These are phyloP conservation scores for Pythium insidiosum DNA, from an alignment of 352 stramenopile genomes.

Conservation along the genomic window DNA sequence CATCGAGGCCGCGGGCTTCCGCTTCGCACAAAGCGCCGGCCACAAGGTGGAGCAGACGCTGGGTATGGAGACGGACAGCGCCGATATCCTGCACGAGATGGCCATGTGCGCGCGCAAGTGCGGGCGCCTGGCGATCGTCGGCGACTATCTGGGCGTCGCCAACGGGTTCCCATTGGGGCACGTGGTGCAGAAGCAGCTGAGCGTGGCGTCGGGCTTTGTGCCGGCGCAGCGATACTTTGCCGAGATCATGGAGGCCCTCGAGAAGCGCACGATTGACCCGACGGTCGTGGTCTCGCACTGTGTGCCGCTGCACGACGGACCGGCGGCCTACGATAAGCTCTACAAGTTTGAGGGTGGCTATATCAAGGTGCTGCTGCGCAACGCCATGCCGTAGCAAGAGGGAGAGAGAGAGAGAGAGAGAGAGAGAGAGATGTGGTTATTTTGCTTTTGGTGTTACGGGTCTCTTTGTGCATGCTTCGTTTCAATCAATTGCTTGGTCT, in stretches of 20 bases:
- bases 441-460: too few relatives aligned
- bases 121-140: conserved; percentile 21
- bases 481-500: too few relatives aligned
- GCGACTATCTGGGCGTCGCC: conserved; percentile 21
- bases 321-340: conserved; percentile 24
- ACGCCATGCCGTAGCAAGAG: conserved; percentile 4
- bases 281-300: conserved; percentile 18
- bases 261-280: conserved; percentile 20
- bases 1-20: conserved; percentile 31
- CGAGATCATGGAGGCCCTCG: conserved; percentile 17
- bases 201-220: conserved; percentile 20
- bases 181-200: conserved; percentile 37
- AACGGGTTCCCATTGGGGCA: conserved; percentile 34
- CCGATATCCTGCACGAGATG: conserved; percentile 26
- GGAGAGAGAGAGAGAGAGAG: too few relatives aligned
- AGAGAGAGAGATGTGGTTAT: too few relatives aligned
- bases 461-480: too few relatives aligned
- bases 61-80: conserved; percentile 15
- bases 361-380: conserved; percentile 26
- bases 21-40: conserved; percentile 11
- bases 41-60: conserved; percentile 20
- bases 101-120: conserved; percentile 23
- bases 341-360: conserved; percentile 19
- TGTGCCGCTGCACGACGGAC: conserved; percentile 21
- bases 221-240: conserved; percentile 26